These are phyloP conservation scores for Candida anutae DNA, from an alignment of 1,139 yeast species.

Conservation along the genomic window DNA sequence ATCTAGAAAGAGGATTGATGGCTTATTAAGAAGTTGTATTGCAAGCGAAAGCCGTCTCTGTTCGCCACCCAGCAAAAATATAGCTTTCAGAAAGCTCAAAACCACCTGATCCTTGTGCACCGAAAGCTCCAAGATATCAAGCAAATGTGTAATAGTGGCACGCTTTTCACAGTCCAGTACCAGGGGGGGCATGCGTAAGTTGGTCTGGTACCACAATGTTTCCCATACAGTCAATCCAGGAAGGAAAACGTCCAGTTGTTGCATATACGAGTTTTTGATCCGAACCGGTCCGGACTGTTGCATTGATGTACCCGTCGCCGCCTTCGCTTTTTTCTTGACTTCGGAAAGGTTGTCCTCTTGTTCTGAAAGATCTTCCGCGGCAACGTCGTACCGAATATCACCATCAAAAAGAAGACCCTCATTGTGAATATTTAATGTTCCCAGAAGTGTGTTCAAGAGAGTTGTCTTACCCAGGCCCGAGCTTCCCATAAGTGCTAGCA, in stretches of 20 bases:
- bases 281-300: no score
- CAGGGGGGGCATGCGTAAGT: constrained; percentile 12
- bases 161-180: constrained; percentile 7
- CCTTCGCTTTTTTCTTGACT: no score
- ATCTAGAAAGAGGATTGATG: constrained; percentile 16
- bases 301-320: no score
- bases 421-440: constrained; percentile 11
- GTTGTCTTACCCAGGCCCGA: constrained; percentile 21
- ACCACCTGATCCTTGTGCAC: constrained; percentile 11
- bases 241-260: constrained; percentile 15
- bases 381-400: constrained; percentile 32
- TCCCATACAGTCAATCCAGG: constrained; percentile 18
- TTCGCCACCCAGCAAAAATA: constrained; percentile 16
- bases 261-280: constrained; percentile 15
- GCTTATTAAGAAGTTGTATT: constrained; percentile 15
- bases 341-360: no score
- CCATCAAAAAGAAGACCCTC: constrained; percentile 24
- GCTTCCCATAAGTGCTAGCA: constrained; percentile 21
- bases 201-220: constrained; percentile 15
- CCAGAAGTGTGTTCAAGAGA: constrained; percentile 15
- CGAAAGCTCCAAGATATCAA: constrained; percentile 13
- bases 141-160: constrained; percentile 10
- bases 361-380: constrained; percentile 2
- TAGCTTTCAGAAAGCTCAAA: constrained; percentile 10
- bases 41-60: constrained; percentile 17